phyloP scores from a whole-genome alignment of 2,329 filamentous ascomycete species.

The Corinectria fuckeliana region DNA sequence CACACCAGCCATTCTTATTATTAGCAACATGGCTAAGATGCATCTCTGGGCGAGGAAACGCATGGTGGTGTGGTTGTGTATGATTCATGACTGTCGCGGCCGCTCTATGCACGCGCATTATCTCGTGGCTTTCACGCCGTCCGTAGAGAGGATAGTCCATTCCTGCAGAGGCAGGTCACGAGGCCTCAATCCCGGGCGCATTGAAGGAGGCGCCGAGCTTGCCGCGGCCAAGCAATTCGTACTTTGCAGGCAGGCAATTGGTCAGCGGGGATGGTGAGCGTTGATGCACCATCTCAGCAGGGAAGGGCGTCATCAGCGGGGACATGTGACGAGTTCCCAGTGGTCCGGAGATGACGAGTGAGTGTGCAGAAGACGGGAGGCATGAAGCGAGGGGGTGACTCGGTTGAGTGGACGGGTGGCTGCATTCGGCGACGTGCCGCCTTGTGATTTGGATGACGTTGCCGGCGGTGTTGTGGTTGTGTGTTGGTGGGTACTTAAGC shows the following conservation, averaged over 20 bases:
- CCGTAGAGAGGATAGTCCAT: not conserved
- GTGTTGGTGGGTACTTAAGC: not conserved
- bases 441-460: not conserved
- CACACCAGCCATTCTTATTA: constrained; percentile 2
- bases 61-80: not conserved
- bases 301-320: constrained; percentile 24
- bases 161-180: not conserved
- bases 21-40: not conserved
- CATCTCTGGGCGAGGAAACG: not conserved
- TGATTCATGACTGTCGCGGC: not conserved
- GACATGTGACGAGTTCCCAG: constrained; percentile 4
- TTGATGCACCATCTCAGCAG: constrained; percentile 24
- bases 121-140: not conserved
- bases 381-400: not conserved
- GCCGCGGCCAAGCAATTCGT: not conserved
- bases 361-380: not conserved
- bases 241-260: no score
- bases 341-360: not conserved
- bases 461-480: not conserved
- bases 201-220: not conserved
- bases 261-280: constrained; percentile 6
- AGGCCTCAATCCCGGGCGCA: not conserved
- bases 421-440: constrained; percentile 8
- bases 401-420: constrained; percentile 11
- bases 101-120: not conserved